Conservation (phyloP, 1,284 basidiomycete genomes). For the Sporisorium exsertum region DNA sequence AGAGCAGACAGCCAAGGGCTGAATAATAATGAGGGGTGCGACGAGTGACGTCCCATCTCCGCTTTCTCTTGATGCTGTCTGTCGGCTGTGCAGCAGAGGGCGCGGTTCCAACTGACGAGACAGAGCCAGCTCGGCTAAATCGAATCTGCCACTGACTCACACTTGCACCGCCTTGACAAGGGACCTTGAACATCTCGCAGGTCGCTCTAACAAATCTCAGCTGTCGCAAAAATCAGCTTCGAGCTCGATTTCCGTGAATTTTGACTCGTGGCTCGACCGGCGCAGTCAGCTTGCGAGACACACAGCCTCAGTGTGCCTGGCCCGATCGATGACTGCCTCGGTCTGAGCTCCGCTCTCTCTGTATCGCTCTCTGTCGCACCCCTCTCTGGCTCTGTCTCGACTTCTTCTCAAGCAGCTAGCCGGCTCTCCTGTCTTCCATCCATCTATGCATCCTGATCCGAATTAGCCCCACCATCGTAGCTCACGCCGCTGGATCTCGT, state of each 20-base stretch:
- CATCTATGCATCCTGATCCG: not conserved
- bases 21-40: too few species aligned
- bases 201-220: constrained; percentile 3
- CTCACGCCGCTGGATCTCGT: not conserved
- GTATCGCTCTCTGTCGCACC: not conserved
- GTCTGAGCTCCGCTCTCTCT: constrained; percentile 3
- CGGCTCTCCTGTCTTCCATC: not conserved
- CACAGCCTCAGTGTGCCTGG: not conserved
- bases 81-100: not conserved
- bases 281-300: not conserved
- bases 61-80: not conserved
- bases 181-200: not conserved
- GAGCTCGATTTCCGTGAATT: not conserved
- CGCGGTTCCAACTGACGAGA: not conserved
- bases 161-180: constrained; percentile 8
- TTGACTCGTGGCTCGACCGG: constrained; percentile 13
- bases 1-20: not conserved
- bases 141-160: not conserved
- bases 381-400: not conserved
- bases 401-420: constrained; percentile 7
- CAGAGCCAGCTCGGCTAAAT: not conserved
- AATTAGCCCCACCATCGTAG: not conserved
- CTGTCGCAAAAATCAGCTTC: too few species aligned
- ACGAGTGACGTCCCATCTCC: not conserved
- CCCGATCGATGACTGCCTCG: not conserved